Conservation (phyloP, 331 rosid species). For the Quercus lobata region DNA sequence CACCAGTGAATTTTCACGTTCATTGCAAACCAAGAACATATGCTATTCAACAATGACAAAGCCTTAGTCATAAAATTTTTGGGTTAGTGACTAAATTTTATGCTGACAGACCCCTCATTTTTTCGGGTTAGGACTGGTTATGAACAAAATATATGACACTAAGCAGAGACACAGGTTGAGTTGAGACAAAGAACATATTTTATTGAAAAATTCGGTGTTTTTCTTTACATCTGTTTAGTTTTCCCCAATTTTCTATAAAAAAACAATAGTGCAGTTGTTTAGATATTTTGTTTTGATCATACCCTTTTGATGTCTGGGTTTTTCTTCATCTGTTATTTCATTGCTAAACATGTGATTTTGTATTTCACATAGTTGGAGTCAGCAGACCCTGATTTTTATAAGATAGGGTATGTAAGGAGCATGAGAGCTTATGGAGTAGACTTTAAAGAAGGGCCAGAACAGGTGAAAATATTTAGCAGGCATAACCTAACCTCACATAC, state of each 20-base stretch:
- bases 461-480: too few species aligned
- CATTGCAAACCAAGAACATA: background rate
- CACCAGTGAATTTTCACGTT: background rate
- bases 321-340: background rate
- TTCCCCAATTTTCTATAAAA: background rate
- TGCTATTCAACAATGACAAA: background rate
- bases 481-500: too few species aligned
- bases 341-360: slow-evolving; percentile 2
- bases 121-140: too few species aligned
- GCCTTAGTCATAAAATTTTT: too few species aligned
- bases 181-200: too few species aligned
- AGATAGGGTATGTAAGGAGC: slow-evolving; percentile 78
- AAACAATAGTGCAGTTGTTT: background rate
- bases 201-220: too few species aligned
- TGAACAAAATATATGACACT: too few species aligned
- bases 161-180: too few species aligned
- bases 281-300: background rate
- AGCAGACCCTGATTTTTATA: slow-evolving; percentile 93
- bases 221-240: too few species aligned
- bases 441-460: slow-evolving; percentile 77
- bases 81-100: too few species aligned
- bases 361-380: slow-evolving; percentile 67
- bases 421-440: slow-evolving; percentile 94
- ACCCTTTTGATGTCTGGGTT: background rate
- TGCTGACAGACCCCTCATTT: too few species aligned